A percentile compares a stretch with the other conserved stretches of the same genome.
These are phyloP conservation scores for Fusarium globosum DNA, from an alignment of 2,329 filamentous ascomycete species.

Conservation along the genomic window DNA sequence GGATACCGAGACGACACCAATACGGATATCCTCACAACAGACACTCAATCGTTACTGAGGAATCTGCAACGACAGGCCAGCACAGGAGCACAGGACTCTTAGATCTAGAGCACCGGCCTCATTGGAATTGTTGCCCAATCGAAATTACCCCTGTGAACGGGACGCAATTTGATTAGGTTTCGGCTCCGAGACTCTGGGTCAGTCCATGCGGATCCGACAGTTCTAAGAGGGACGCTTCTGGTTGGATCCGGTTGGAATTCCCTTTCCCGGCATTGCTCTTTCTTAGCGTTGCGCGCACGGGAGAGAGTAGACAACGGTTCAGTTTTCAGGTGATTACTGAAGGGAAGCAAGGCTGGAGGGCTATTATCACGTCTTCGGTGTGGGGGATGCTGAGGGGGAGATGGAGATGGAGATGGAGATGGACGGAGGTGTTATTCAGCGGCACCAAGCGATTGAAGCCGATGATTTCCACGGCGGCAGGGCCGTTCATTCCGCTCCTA, in stretches of 20 bases:
- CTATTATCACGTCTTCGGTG: conserved; percentile 37
- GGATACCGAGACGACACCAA: background rate
- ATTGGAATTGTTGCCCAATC: conserved; percentile 1
- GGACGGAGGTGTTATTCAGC: conserved; percentile 20
- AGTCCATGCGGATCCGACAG: conserved; percentile 9
- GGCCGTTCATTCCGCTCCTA: conserved; percentile 4
- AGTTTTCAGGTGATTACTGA: background rate
- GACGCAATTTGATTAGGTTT: conserved; percentile 6
- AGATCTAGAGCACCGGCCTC: background rate
- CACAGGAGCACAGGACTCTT: background rate
- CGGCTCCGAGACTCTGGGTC: conserved; percentile 21
- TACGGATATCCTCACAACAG: background rate
- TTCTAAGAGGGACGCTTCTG: conserved; percentile 18
- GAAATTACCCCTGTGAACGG: background rate
- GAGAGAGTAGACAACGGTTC: background rate
- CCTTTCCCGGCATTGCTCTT: conserved; percentile 8
- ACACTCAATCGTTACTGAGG: background rate
- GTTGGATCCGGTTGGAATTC: conserved; percentile 23
- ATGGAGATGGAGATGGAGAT: conserved; percentile 11
- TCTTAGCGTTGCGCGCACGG: conserved; percentile 9
- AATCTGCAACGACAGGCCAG: background rate
- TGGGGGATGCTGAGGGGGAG: conserved; percentile 13
- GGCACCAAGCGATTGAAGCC: conserved; percentile 17
- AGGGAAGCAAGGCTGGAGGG: conserved; percentile 29
- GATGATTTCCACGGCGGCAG: conserved; percentile 20